A percentile compares a stretch with the other conserved stretches of the same genome.
These are phyloP conservation scores for Physaria fendleri DNA, from an alignment of 345 rosid species.

Conservation along the genomic window DNA sequence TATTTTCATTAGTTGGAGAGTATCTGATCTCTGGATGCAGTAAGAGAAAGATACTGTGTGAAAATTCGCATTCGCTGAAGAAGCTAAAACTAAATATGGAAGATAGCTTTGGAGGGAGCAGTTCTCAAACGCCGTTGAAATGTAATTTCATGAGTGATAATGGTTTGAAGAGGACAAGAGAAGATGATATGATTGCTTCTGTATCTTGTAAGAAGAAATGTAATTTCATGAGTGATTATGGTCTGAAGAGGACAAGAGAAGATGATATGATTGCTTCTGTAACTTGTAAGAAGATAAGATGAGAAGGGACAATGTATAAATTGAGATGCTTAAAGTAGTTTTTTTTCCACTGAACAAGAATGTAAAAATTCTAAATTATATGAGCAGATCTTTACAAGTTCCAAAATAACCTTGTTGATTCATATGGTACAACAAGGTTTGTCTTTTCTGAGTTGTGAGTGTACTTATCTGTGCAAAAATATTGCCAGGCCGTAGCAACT, in stretches of 20 bases:
- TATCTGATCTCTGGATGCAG: neutral
- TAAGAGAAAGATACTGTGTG: slow-evolving; percentile 48
- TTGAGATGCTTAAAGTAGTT: neutral
- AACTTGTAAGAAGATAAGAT: too few relatives aligned
- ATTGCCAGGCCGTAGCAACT: slow-evolving; percentile 68
- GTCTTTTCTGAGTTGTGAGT: neutral
- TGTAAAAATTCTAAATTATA: slow-evolving; percentile 2
- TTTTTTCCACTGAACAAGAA: neutral
- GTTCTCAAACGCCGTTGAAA: slow-evolving; percentile 11
- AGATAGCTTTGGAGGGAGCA: neutral
- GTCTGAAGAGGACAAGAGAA: too few relatives aligned
- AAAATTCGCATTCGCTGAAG: slow-evolving; percentile 39
- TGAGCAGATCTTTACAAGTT: slow-evolving; percentile 1
- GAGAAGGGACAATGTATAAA: neutral
- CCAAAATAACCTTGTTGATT: slow-evolving; percentile 11
- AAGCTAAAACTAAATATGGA: slow-evolving; percentile 37
- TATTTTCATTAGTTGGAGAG: neutral
- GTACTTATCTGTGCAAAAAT: slow-evolving; percentile 35
- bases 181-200: slow-evolving; percentile 41
- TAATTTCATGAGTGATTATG: too few relatives aligned
- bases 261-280: too few relatives aligned
- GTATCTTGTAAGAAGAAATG: slow-evolving; percentile 47
- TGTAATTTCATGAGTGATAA: slow-evolving; percentile 30
- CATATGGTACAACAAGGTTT: slow-evolving; percentile 16
- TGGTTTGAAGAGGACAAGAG: slow-evolving; percentile 41